Conservation (phyloP, 2,329 filamentous ascomycete genomes). For the Neonectria ditissima region DNA sequence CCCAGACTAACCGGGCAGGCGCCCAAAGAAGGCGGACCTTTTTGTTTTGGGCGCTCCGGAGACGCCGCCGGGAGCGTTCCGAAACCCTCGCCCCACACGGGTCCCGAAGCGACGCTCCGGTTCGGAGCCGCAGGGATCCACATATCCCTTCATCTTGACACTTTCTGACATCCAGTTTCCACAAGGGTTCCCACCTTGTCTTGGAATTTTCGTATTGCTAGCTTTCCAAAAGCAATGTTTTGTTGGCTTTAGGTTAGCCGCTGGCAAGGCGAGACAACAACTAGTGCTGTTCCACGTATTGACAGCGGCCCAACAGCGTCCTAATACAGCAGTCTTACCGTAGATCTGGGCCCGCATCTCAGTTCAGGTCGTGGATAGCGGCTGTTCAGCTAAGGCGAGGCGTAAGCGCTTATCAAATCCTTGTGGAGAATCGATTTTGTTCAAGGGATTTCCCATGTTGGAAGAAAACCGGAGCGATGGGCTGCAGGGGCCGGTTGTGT, state of each 20-base stretch:
- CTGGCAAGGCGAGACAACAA: neutral
- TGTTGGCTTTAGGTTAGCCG: neutral
- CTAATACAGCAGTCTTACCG: neutral
- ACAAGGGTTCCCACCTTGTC: neutral
- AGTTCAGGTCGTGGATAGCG: neutral
- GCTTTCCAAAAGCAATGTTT: neutral
- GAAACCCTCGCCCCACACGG: conserved; percentile 4
- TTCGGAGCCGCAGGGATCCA: conserved; percentile 7
- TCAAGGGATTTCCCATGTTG: neutral
- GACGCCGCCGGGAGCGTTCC: neutral
- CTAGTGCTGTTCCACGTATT: neutral
- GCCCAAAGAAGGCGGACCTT: neutral
- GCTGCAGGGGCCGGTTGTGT: neutral
- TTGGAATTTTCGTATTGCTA: neutral
- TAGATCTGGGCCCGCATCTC: neutral
- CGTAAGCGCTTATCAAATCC: neutral
- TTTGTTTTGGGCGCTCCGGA: neutral
- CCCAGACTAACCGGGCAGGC: neutral
- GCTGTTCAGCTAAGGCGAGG: neutral
- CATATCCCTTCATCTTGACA: neutral
- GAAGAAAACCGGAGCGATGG: no score
- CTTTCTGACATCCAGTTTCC: neutral
- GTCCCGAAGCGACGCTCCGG: neutral
- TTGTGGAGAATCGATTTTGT: neutral
- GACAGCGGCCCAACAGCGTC: neutral